These are phyloP conservation scores for Boletales sp. DNA, from an alignment of 768 basidiomycete genomes.

Conservation along the genomic window DNA sequence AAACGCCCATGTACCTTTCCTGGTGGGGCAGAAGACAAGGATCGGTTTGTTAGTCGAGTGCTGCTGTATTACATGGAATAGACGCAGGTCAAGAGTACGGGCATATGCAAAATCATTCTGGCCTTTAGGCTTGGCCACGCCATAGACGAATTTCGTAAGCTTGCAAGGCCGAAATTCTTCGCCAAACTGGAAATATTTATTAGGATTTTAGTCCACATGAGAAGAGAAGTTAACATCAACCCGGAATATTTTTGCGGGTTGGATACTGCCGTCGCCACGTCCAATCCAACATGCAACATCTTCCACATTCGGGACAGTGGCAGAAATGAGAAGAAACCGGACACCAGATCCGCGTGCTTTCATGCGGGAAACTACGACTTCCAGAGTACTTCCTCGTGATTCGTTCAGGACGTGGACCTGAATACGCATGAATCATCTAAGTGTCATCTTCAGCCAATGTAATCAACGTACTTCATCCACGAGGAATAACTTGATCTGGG, in stretches of 20 bases:
- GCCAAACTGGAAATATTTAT: conserved; percentile 61
- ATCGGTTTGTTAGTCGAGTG: conserved; percentile 81
- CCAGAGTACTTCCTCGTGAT: conserved; percentile 84
- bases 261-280: conserved; percentile 28
- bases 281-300: conserved; percentile 92
- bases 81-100: conserved; percentile 62
- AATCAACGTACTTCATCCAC: conserved; percentile 73
- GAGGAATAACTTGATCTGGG: conserved; percentile 74
- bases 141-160: conserved; percentile 68
- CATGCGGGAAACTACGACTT: conserved; percentile 95
- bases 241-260: conserved; percentile 63
- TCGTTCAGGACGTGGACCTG: conserved; percentile 94
- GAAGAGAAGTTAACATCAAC: conserved; percentile 34
- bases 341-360: conserved; percentile 65
- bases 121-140: conserved; percentile 55
- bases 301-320: conserved; percentile 89
- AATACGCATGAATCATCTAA: background rate
- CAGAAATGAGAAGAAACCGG: conserved; percentile 87
- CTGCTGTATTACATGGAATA: conserved; percentile 70
- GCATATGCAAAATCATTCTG: conserved; percentile 81
- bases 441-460: background rate
- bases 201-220: background rate
- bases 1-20: conserved; percentile 58
- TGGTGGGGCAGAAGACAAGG: conserved; percentile 83
- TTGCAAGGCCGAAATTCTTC: conserved; percentile 90